A percentile compares a stretch with the other conserved stretches of the same genome.
Conservation (phyloP, 169 alveolate species). For the Perkinsus chesapeaki region DNA sequence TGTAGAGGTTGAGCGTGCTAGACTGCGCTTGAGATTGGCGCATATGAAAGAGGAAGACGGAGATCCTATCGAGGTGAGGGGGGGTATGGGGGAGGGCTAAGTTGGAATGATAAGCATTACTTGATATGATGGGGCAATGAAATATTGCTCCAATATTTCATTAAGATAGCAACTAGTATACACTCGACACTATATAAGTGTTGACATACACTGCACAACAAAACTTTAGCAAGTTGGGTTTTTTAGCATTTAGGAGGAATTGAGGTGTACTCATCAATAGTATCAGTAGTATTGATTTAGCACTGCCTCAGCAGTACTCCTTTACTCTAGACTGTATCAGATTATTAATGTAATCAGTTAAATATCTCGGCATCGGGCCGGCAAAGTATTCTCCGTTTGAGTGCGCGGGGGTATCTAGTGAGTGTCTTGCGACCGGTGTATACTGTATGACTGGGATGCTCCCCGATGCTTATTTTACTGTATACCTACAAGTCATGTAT, state of each 20-base stretch:
- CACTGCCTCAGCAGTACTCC: too few species aligned
- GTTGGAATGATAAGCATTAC: background rate
- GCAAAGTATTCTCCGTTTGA: too few species aligned
- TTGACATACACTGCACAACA: background rate
- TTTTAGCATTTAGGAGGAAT: too few species aligned
- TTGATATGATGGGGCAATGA: too few species aligned
- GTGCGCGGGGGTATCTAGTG: background rate
- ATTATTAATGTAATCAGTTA: too few species aligned
- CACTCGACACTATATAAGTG: background rate
- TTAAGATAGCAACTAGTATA: background rate
- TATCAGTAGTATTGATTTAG: too few species aligned
- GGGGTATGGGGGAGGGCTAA: constrained; percentile 44
- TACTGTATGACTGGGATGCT: background rate
- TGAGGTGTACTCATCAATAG: too few species aligned
- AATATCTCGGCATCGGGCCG: too few species aligned
- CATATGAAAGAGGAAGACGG: constrained; percentile 43
- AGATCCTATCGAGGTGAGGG: constrained; percentile 39
- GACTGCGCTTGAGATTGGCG: constrained; percentile 40
- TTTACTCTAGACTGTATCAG: too few species aligned
- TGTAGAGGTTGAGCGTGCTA: constrained; percentile 55
- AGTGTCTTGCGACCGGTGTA: background rate
- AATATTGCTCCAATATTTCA: background rate
- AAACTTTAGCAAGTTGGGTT: too few species aligned
- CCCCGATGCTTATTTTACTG: background rate
- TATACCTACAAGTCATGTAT: background rate